phyloP scores from a whole-genome alignment of 768 basidiomycete species.

The Lentinula sp. region DNA sequence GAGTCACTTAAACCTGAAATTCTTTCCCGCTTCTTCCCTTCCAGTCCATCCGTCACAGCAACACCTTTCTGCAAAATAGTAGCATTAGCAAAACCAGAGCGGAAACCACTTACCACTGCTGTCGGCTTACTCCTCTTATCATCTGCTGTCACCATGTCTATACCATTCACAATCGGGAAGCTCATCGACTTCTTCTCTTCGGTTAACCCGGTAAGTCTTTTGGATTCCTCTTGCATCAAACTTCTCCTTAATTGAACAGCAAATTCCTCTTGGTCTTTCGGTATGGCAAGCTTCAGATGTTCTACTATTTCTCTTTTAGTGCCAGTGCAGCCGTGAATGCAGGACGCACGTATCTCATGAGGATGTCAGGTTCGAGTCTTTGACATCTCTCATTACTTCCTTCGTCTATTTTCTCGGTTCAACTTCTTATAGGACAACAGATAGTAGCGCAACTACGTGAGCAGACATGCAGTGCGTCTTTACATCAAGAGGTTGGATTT shows the following conservation, averaged over 20 bases:
- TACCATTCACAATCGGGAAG: constrained; percentile 90
- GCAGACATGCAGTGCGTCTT: constrained; percentile 74
- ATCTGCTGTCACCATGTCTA: constrained; percentile 84
- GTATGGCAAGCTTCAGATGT: constrained; percentile 73
- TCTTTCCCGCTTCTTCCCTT: constrained; percentile 18
- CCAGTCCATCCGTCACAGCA: constrained; percentile 32
- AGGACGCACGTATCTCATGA: constrained; percentile 78
- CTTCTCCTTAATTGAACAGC: constrained; percentile 26
- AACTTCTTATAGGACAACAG: constrained; percentile 62
- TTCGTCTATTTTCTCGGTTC: background rate
- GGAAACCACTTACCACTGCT: constrained; percentile 67
- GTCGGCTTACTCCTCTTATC: constrained; percentile 81
- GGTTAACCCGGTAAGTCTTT: constrained; percentile 54
- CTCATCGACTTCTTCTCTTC: constrained; percentile 91
- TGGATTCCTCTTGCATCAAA: background rate
- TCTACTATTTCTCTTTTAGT: constrained; percentile 73
- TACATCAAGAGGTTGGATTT: constrained; percentile 88
- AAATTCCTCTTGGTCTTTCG: constrained; percentile 77
- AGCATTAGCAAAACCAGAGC: constrained; percentile 77
- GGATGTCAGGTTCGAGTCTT: constrained; percentile 58
- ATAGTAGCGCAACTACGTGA: constrained; percentile 87
- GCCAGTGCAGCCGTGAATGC: constrained; percentile 87
- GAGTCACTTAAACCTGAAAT: constrained; percentile 7
- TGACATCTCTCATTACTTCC: background rate
- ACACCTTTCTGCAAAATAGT: constrained; percentile 74